A percentile compares a stretch with the other conserved stretches of the same genome.
Evolutionary conservation across 768 basidiomycete species (phyloP).

Genomic region (Pleurotus ostreatus): DNA sequence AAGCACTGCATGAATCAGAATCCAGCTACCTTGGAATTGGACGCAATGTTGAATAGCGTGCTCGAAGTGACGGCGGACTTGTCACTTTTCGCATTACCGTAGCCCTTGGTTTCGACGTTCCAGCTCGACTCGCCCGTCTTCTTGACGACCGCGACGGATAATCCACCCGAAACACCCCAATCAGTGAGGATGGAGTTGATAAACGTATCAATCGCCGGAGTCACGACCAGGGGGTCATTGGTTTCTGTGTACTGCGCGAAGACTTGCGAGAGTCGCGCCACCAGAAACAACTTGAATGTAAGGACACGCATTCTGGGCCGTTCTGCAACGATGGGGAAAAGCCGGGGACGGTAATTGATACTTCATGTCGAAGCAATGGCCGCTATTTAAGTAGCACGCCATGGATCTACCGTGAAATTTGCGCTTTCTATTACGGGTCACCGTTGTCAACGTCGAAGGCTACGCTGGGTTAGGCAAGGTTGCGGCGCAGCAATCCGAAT

Average conservation of each 20-base stretch:
- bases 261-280: not conserved
- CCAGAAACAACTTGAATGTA: not conserved
- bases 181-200: constrained; percentile 20
- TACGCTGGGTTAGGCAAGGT: too few species aligned
- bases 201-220: constrained; percentile 15
- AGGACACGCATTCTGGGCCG: too few species aligned
- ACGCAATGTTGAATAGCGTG: constrained; percentile 24
- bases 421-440: too few species aligned
- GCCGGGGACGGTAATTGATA: too few species aligned
- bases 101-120: constrained; percentile 27
- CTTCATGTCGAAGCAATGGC: too few species aligned
- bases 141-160: constrained; percentile 23
- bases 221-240: constrained; percentile 11
- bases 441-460: too few species aligned
- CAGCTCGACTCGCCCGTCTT: constrained; percentile 20
- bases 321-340: too few species aligned
- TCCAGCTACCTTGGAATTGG: constrained; percentile 24
- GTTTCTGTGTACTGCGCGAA: constrained; percentile 1
- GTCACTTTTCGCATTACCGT: constrained; percentile 21
- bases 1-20: not conserved
- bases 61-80: constrained; percentile 20
- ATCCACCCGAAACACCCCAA: constrained; percentile 24
- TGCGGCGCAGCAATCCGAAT: too few species aligned
- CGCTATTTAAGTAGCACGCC: too few species aligned
- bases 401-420: too few species aligned